phyloP scores from a whole-genome alignment of 2,329 filamentous ascomycete species.

The Colletotrichum cereale region DNA sequence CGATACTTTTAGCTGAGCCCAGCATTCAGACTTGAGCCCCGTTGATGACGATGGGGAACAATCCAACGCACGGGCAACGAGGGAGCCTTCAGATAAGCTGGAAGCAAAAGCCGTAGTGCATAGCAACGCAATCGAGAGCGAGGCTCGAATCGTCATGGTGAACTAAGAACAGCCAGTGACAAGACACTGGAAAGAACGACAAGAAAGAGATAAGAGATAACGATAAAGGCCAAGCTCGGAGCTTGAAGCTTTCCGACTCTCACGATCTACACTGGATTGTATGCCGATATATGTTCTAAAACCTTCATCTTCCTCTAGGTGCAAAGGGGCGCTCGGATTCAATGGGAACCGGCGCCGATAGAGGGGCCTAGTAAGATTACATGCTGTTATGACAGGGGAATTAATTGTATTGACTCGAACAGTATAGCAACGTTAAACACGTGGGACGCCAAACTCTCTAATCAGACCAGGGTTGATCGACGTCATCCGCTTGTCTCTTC shows the following conservation, averaged over 20 bases:
- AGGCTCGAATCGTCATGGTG: not conserved
- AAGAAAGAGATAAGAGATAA: not conserved
- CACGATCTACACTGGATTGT: not conserved
- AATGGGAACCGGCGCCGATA: no score
- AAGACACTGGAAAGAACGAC: not conserved
- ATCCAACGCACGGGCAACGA: not conserved
- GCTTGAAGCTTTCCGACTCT: not conserved
- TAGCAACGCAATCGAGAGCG: not conserved
- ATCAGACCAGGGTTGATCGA: not conserved
- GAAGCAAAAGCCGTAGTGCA: not conserved
- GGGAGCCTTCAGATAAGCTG: not conserved
- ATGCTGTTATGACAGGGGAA: not conserved
- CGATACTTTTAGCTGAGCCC: constrained; percentile 42
- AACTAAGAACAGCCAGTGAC: no score
- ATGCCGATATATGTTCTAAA: not conserved
- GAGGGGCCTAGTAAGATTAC: not conserved
- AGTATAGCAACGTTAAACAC: not conserved
- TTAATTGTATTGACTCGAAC: constrained; percentile 2
- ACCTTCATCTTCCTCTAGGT: not conserved
- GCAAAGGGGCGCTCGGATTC: no score
- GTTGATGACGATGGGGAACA: constrained; percentile 26
- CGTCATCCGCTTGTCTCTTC: not conserved
- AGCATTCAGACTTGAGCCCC: constrained; percentile 44
- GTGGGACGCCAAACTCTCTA: not conserved
- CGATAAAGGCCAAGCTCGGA: not conserved